Evolutionary conservation across 352 stramenopile genomes (phyloP), one percentile per base, ranked within the genome.

Genomic region (Blastocystis sp.): DNA sequence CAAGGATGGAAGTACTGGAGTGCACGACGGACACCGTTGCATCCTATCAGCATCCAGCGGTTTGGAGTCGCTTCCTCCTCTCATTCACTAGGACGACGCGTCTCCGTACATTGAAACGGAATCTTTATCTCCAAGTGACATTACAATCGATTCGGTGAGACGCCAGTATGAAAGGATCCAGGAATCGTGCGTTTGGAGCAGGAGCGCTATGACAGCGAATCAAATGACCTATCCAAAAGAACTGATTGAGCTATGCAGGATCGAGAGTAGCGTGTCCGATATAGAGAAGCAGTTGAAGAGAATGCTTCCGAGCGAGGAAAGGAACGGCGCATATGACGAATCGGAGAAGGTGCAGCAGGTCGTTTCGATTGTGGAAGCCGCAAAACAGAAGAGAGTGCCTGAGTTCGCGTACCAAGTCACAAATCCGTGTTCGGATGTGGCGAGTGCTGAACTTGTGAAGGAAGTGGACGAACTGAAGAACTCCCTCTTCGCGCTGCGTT

Each of bases 1-100:
- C 16, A 85, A 24, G 10, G 19, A 85, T 85, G 74, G 74, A 85
- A 31, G 31, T 85, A 26, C 45, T 85, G 12, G 50, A 66, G 51
- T 67, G n/a, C 41, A 62, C 65, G 51, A n/a, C 41, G 12, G 74
- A 70, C n/a, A 16, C 31, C 0, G 26, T 85, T 21, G 50, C n/a
- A 16, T 85, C 74, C 50, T 85, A 85, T 85, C 50, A 39, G 13
- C 21, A 61, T 37, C 74, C 74, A 26, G 29, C 51, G 2, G 74
- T n/a, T 85, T 21, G 39, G 4, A 50, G 21, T 31, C 63, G 33
- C 3, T 16, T 16, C 6, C 35, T 26, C 1, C 13, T 24, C 16
- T 1, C 70, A 62, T 70, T 67, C 26, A 55, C 50, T 69, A 85
- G 74, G 74, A 66, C 16, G 74, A 85, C 9, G 45, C 29, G 10